These are phyloP conservation scores for Acanthamoeba castellanii DNA, from an alignment of 208 protist genomes.

Conservation along the genomic window DNA sequence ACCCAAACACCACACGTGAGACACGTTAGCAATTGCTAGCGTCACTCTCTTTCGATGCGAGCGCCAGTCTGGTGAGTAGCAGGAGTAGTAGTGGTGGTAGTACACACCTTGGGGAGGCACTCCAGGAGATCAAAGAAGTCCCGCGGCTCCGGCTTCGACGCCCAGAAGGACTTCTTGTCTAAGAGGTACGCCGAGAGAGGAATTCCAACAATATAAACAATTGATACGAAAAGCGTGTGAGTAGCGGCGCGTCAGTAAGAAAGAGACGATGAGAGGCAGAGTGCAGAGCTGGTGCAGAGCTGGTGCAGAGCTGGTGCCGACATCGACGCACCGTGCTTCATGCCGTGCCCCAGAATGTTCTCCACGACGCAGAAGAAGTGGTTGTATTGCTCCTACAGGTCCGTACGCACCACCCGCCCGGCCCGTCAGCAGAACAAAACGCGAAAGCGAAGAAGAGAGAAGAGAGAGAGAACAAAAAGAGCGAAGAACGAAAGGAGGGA, in stretches of 20 bases:
- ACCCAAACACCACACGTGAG: not conserved
- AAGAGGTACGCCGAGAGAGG: not conserved
- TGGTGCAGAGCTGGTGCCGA: not conserved
- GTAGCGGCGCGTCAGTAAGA: no score
- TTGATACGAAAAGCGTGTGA: not conserved
- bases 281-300: not conserved
- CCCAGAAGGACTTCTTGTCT: slow-evolving; percentile 65
- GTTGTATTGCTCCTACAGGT: slow-evolving; percentile 57
- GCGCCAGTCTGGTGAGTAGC: no score
- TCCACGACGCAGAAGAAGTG: slow-evolving; percentile 71
- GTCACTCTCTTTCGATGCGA: not conserved
- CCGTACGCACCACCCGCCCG: not conserved
- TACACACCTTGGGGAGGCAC: not conserved
- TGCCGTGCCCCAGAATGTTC: slow-evolving; percentile 60
- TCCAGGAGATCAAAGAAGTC: slow-evolving; percentile 65
- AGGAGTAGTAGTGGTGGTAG: not conserved
- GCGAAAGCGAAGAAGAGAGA: not conserved
- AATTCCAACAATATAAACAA: not conserved
- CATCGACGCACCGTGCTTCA: not conserved
- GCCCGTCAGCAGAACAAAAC: not conserved
- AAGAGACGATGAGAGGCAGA: no score
- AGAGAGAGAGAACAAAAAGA: not conserved
- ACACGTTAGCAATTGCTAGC: not conserved
- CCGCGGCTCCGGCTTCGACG: not conserved
- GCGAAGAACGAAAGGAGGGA: not conserved